Evolutionary conservation across 2,329 filamentous ascomycete species (phyloP), one percentile per base, ranked within the genome.

Genomic region (Diaporthe sp.): DNA sequence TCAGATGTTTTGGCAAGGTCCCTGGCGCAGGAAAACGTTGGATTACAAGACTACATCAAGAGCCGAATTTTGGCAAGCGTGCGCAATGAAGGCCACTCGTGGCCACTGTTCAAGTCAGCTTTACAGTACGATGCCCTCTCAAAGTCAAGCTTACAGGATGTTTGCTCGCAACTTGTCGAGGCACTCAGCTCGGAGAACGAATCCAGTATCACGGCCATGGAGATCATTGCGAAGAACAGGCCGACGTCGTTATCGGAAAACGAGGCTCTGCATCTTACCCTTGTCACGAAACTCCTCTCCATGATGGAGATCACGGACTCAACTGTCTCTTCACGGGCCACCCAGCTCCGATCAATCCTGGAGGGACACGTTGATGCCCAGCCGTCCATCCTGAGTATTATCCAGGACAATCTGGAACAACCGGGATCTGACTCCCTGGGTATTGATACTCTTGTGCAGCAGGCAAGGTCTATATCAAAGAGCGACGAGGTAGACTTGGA

Each of bases 341-440:
- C 81, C 2, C 80, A 81, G 0, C 80, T 92, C 31, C 87, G 85
- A 17, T 81, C 84, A 0, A 80, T 89, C 1, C 79, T 92, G 20
- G 87, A 90, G 42, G 83, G 81, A 9, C 84, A 86, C 22, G 81
- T 82, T 0, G 81, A 83, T n/a, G 85, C 84, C 20, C 85, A 85
- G 15, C 82, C 86, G 1, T 87, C 88, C 3, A 81, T 89, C 22
- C 79, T 89, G 34, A 84, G 83, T 9, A 88, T 92, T 9, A 87
- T 92, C 10, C 88, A 90, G 74, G 84, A 86, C 25, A 91, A 91
- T 63, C 84, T 92, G 3, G 88, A 91, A 73, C 83, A 81, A 13
- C 88, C 86, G 2, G 84, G 84, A 0, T 80, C 85, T 1, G 85
- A 86, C 22, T 91, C 90, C 2, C 81, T 92, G 2, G 85, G 87